Base-by-base conservation (phyloP, 805 yeast genomes). In the Candida andamanensis region DNA sequence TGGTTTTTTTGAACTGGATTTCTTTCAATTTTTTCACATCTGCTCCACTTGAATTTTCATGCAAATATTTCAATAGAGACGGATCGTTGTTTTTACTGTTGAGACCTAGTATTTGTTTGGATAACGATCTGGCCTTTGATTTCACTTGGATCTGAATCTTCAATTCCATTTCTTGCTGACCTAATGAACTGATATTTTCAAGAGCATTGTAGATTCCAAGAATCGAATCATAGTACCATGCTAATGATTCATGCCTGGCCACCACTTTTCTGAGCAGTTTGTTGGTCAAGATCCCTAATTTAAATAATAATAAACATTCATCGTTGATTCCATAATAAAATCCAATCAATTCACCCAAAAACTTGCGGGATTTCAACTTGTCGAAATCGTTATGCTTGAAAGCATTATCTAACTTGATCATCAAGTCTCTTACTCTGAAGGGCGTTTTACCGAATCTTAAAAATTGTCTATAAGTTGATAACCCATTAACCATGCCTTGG, bases 361-460 rank as follows among this genome's bases (percentile, higher is more conserved):
- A 65, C 21, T 52, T 48, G 45, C 70, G 67, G 33, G 65, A 74
- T 21, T 69, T 44, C 56, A 50, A 11, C 2, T 28, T n/a, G 20
- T 32, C 26, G 12, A 26, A 11, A 4, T 14, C 20, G 16, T 35
- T 29, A 15, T 32, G 36, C 24, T 44, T 24, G 23, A 51, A 22
- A 4, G 30, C 32, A 15, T 23, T 20, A 11, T 17, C 7, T 1
- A 74, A 9, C 38, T 67, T 69, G 13, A 41, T 41, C 18, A 50
- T 29, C 12, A 74, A 41, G 16, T 59, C 52, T 22, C 68, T 48
- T 2, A 76, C 25, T 40, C 80, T 64, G 52, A 78, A 76, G 2
- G 86, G 86, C 5, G 82, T 67, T 27, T 77, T 74, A 24, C 89
- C 90, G 38, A 80, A 80, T 44, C 90, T 67, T 42, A 81, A 55